Evolutionary conservation across 139 green algal species (phyloP), one percentile per base, ranked within the genome.

Genomic region (Chlorella sp.): DNA sequence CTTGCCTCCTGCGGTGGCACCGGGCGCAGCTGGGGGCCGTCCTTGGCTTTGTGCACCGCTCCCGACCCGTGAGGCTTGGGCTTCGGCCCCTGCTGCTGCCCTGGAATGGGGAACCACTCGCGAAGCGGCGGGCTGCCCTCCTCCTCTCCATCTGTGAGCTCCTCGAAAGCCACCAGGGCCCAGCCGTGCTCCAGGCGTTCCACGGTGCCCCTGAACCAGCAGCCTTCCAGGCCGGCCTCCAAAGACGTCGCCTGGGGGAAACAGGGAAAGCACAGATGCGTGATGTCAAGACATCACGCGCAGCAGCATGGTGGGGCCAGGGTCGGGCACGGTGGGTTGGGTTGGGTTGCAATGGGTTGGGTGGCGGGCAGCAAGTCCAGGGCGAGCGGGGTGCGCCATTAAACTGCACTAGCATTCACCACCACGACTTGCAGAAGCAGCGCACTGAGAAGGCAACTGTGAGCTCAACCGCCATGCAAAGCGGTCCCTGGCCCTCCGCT

Each of bases 21-120:
- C 64, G 84, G 84, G 39, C 84, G 84, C 68, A 88, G 68, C 15
- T 68, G 64, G 57, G 57, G 7, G 1, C 34, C 75, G 34, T 39
- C 76, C 22, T 15, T n/a, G 53, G 57, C 37, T 19, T 37, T 3
- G 71, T 60, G 30, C 48, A 77, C 84, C 84, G 30, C 42, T 37
- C 68, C 84, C 22, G 39, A 24, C 14, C 22, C 36, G 68, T 26
- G 37, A 18, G 37, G 39, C 34, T 34, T 1, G 19, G 86, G 42
- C 40, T 24, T 19, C 24, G 42, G 64, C 4, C 88, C 69, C 88
- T 83, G 66, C 37, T 32, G 18, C 60, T 71, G 53, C 2, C 68
- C 75, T 22, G 87, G 92, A 42, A 95, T 24, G 4, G 89, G 92
- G 84, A 94, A 95, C 93, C 93, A 95, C 77, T 95, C 93, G 28